Conservation (phyloP, 805 yeast species). For the Metschnikowia bowlesiae region DNA sequence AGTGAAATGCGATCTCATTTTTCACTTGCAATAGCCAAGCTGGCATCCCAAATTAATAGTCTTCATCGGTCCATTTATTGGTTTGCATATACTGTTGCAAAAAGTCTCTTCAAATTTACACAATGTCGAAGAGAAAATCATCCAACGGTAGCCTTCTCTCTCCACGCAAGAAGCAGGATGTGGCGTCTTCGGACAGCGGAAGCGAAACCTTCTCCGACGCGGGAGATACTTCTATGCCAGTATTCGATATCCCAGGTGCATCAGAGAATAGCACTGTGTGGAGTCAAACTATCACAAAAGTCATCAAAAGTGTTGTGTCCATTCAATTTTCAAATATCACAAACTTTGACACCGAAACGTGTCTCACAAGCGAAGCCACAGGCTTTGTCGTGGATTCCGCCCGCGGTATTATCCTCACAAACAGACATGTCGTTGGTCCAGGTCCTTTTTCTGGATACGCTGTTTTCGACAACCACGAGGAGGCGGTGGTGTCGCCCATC, state of each 20-base stretch:
- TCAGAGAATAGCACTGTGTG: slow-evolving; percentile 38
- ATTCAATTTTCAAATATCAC: slow-evolving; percentile 85
- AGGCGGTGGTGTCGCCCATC: slow-evolving; percentile 77
- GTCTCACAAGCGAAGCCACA: slow-evolving; percentile 85
- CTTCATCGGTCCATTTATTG: neutral
- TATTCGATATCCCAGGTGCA: slow-evolving; percentile 15
- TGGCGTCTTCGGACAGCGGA: slow-evolving; percentile 9
- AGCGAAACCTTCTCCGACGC: slow-evolving; percentile 10
- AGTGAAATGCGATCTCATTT: slow-evolving; percentile 3
- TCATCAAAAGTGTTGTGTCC: slow-evolving; percentile 82
- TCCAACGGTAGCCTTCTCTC: slow-evolving; percentile 10
- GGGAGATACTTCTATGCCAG: slow-evolving; percentile 7
- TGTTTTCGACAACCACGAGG: slow-evolving; percentile 92
- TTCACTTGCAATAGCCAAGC: neutral
- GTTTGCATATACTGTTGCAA: neutral
- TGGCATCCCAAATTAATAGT: neutral
- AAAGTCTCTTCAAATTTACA: neutral
- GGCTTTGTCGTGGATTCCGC: slow-evolving; percentile 88
- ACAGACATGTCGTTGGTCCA: slow-evolving; percentile 92
- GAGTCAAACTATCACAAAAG: slow-evolving; percentile 77
- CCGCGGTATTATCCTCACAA: slow-evolving; percentile 80
- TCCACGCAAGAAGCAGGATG: slow-evolving; percentile 11
- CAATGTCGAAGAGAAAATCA: slow-evolving; percentile 12
- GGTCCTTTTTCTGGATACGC: slow-evolving; percentile 92
- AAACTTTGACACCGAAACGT: slow-evolving; percentile 79